phyloP scores from a whole-genome alignment of 2,329 filamentous ascomycete species.

The Penicillium brasilianum region DNA sequence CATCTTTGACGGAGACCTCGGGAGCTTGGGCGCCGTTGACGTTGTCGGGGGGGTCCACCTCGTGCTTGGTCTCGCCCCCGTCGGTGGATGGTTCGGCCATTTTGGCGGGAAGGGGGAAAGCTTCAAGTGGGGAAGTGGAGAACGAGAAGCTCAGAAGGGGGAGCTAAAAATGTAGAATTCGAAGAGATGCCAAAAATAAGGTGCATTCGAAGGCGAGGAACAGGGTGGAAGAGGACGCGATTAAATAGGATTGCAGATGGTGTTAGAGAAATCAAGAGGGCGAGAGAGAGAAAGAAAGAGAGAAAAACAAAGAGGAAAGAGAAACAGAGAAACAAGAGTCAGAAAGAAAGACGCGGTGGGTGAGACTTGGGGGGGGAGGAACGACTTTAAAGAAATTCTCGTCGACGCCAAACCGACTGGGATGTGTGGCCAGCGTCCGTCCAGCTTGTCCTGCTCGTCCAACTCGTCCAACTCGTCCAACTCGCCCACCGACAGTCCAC shows the following conservation, averaged over 20 bases:
- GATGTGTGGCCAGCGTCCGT: too few relatives aligned
- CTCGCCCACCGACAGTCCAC: too few relatives aligned
- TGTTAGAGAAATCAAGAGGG: neutral
- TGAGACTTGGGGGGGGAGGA: neutral
- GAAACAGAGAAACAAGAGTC: conserved; percentile 3
- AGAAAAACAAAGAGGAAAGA: neutral
- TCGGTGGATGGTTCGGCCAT: conserved; percentile 40
- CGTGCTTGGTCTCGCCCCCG: conserved; percentile 37
- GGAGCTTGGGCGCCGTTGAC: conserved; percentile 22
- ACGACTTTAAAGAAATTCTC: neutral
- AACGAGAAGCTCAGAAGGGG: too few relatives aligned
- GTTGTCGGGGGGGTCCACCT: conserved; percentile 37
- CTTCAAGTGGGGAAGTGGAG: neutral
- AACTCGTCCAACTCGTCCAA: too few relatives aligned
- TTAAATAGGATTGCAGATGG: neutral
- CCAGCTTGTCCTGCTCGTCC: too few relatives aligned
- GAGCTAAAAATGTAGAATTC: too few relatives aligned
- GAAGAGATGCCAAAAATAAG: too few relatives aligned
- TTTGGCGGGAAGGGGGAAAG: conserved; percentile 10
- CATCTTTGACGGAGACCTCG: conserved; percentile 31
- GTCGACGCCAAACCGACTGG: too few relatives aligned
- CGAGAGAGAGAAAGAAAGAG: neutral
- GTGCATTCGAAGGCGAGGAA: too few relatives aligned
- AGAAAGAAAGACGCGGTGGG: neutral
- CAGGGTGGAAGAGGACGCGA: neutral